Percentiles rank a stretch among this genome's conserved stretches.
Evolutionary conservation across 176 grass and related monocot genomes (phyloP).

Genomic region (Urochloa ruziziensis): DNA sequence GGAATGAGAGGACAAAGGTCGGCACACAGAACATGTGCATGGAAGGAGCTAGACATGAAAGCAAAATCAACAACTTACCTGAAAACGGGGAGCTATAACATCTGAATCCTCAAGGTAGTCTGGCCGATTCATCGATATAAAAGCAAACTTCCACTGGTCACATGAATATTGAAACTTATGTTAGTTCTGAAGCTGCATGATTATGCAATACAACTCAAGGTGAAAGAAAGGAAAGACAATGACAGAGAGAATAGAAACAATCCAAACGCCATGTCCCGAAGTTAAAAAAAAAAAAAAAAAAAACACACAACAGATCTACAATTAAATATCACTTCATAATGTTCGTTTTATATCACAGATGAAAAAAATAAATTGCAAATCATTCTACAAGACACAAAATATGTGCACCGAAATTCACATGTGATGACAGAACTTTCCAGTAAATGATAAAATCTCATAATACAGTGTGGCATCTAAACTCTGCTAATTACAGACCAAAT

Average conservation of each 20-base stretch:
- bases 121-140: constrained; percentile 79
- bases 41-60: constrained; percentile 1
- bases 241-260: not conserved
- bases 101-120: constrained; percentile 87
- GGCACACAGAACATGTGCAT: constrained; percentile 30
- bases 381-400: not conserved
- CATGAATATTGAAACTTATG: constrained; percentile 1
- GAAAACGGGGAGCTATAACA: constrained; percentile 69
- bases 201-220: constrained; percentile 22
- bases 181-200: constrained; percentile 7
- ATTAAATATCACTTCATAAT: not conserved
- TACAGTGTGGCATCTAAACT: constrained; percentile 15
- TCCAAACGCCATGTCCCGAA: not conserved
- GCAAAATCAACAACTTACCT: constrained; percentile 47
- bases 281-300: constrained; percentile 26
- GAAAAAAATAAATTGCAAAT: not conserved
- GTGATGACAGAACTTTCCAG: not conserved
- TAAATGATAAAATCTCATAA: not conserved
- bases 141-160: constrained; percentile 90
- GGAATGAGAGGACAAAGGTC: constrained; percentile 11
- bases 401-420: not conserved
- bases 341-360: not conserved
- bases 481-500: not conserved
- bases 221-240: constrained; percentile 16
- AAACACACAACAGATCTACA: constrained; percentile 17